A percentile compares a stretch with the other conserved stretches of the same genome.
Conservation (phyloP, 139 green algal species). For the Coelastrella sp. region DNA sequence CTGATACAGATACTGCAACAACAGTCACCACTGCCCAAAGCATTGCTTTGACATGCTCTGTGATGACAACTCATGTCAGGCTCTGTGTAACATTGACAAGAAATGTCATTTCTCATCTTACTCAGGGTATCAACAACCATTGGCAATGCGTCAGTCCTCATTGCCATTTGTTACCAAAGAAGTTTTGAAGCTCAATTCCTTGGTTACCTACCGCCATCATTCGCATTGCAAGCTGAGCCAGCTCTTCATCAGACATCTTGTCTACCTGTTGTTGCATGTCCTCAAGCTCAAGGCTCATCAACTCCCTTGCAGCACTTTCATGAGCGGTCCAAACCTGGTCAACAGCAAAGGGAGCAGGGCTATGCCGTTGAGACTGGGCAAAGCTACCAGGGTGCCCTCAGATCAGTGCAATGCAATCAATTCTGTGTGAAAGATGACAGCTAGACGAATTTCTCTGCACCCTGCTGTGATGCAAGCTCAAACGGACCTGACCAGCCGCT, state of each 20-base stretch:
- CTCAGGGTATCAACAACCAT: too few species aligned
- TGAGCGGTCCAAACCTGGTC: constrained; percentile 55
- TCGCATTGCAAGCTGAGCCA: constrained; percentile 30
- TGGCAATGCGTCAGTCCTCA: too few species aligned
- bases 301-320: constrained; percentile 48
- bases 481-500: constrained; percentile 32
- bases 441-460: not conserved
- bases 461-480: not conserved
- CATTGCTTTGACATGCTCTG: not conserved
- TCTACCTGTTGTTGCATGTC: constrained; percentile 45
- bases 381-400: not conserved
- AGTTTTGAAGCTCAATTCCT: not conserved
- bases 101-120: not conserved
- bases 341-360: too few species aligned
- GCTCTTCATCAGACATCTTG: constrained; percentile 50
- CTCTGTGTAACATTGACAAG: not conserved
- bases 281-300: constrained; percentile 53
- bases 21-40: not conserved
- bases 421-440: not conserved
- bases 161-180: too few species aligned
- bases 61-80: not conserved
- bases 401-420: not conserved
- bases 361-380: too few species aligned
- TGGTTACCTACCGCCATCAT: constrained; percentile 41
- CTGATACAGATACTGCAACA: not conserved